Evolutionary conservation across 1,284 basidiomycete species (phyloP).

Genomic region (Ceratobasidium theobromae): DNA sequence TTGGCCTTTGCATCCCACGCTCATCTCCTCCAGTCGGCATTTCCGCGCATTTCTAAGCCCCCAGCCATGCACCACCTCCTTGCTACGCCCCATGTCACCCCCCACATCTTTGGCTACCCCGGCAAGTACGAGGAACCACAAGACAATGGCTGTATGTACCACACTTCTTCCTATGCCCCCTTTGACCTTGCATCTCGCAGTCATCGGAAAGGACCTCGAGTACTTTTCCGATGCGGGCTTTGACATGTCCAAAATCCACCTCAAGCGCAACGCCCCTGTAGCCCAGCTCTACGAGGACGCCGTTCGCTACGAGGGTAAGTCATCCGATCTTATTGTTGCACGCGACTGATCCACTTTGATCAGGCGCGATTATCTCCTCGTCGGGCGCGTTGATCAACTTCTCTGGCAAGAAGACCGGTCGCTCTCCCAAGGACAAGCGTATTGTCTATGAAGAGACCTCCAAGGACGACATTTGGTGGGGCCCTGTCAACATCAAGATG

Average conservation of each 20-base stretch:
- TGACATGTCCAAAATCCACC: constrained; percentile 88
- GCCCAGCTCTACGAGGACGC: constrained; percentile 98
- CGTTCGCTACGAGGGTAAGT: constrained; percentile 77
- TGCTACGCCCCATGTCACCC: constrained; percentile 30
- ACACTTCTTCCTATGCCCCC: neutral
- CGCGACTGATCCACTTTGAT: neutral
- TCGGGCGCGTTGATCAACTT: constrained; percentile 99
- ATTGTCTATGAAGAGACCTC: constrained; percentile 98
- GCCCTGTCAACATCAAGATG: constrained; percentile 99
- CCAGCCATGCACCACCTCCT: constrained; percentile 25
- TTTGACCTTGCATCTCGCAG: constrained; percentile 7
- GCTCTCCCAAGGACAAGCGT: constrained; percentile 99
- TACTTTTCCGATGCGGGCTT: constrained; percentile 99
- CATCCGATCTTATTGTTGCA: neutral
- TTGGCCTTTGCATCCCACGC: constrained; percentile 7
- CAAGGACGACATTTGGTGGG: constrained; percentile 99
- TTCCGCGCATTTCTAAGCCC: neutral
- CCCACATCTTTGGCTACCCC: constrained; percentile 31
- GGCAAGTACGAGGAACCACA: constrained; percentile 30
- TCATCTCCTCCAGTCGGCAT: neutral
- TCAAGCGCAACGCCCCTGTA: constrained; percentile 94
- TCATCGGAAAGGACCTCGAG: constrained; percentile 66
- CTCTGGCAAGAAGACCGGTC: constrained; percentile 98
- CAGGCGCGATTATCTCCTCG: constrained; percentile 92
- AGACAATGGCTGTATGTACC: constrained; percentile 26